phyloP scores from a whole-genome alignment of 202 grass and related monocot species.

The Panicum hallii region DNA sequence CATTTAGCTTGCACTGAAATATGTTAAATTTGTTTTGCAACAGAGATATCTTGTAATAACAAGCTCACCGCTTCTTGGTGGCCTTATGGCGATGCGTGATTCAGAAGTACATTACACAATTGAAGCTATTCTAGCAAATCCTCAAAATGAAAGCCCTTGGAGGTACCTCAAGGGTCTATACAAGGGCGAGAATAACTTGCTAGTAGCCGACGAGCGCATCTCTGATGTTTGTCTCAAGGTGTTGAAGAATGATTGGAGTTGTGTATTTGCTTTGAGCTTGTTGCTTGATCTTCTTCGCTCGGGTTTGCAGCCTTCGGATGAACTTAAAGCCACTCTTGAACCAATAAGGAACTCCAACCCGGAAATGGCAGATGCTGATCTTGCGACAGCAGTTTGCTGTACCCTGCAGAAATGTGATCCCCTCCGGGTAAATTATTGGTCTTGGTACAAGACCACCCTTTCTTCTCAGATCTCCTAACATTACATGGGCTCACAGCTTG shows the following conservation, averaged over 20 bases:
- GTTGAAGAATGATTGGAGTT: constrained; percentile 60
- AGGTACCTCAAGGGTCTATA: constrained; percentile 84
- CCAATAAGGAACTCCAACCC: constrained; percentile 42
- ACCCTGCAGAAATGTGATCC: constrained; percentile 78
- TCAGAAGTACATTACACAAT: constrained; percentile 85
- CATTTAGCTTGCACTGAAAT: constrained; percentile 66
- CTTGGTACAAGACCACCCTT: constrained; percentile 75
- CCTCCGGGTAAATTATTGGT: constrained; percentile 89
- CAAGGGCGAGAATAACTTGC: constrained; percentile 65
- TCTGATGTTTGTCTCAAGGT: constrained; percentile 74
- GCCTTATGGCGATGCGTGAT: constrained; percentile 70
- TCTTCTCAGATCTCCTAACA: constrained; percentile 51
- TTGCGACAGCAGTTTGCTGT: constrained; percentile 61
- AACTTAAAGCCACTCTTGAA: constrained; percentile 59
- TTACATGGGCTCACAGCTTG: background rate
- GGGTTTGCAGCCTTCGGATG: constrained; percentile 75
- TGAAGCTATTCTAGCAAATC: constrained; percentile 67
- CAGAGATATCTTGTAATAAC: constrained; percentile 91
- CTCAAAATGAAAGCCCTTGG: constrained; percentile 94
- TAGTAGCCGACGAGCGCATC: constrained; percentile 61
- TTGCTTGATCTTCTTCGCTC: constrained; percentile 73
- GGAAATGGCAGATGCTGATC: constrained; percentile 52
- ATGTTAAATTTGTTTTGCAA: constrained; percentile 34
- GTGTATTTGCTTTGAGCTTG: constrained; percentile 72
- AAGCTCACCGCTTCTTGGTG: constrained; percentile 78